These are phyloP conservation scores for Byssochlamys sp. DNA, from an alignment of 2,329 filamentous ascomycete species.

Conservation along the genomic window DNA sequence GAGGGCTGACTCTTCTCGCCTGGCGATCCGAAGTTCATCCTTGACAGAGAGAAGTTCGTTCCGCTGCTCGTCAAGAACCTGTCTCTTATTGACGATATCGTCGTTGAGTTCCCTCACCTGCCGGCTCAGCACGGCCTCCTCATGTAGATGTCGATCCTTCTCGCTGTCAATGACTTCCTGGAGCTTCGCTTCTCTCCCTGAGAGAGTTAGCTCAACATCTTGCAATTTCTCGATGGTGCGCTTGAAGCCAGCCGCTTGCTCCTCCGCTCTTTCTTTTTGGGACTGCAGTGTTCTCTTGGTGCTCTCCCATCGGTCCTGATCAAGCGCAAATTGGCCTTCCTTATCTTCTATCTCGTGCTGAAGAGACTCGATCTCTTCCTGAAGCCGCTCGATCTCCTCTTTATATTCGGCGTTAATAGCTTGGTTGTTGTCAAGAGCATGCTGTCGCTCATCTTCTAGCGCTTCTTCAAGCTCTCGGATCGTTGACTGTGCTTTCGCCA, in stretches of 20 bases:
- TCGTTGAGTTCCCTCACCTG: slow-evolving; percentile 66
- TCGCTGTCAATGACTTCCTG: slow-evolving; percentile 62
- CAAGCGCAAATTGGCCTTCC: slow-evolving; percentile 60
- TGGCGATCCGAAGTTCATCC: slow-evolving; percentile 61
- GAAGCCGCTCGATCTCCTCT: slow-evolving; percentile 46
- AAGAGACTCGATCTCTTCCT: slow-evolving; percentile 50
- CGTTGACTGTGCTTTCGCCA: slow-evolving; percentile 38
- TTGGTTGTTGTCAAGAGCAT: slow-evolving; percentile 52
- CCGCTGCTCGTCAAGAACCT: slow-evolving; percentile 55
- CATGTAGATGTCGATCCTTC: slow-evolving; percentile 59
- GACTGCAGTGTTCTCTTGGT: slow-evolving; percentile 56
- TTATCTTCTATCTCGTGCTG: slow-evolving; percentile 59
- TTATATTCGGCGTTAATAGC: slow-evolving; percentile 48
- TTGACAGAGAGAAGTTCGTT: slow-evolving; percentile 56
- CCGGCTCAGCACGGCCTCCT: slow-evolving; percentile 60
- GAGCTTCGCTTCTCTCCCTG: slow-evolving; percentile 57
- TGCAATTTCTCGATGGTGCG: slow-evolving; percentile 62
- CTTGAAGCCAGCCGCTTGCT: slow-evolving; percentile 58
- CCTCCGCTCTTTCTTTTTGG: slow-evolving; percentile 57
- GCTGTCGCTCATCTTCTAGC: slow-evolving; percentile 46
- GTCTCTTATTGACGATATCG: slow-evolving; percentile 58
- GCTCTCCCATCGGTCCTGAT: slow-evolving; percentile 63
- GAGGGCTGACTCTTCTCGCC: slow-evolving; percentile 53
- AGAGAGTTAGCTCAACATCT: slow-evolving; percentile 57
- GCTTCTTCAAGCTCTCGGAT: slow-evolving; percentile 42